phyloP scores from a whole-genome alignment of 371 early-diverging fungal species.

The Blakeslea trispora region DNA sequence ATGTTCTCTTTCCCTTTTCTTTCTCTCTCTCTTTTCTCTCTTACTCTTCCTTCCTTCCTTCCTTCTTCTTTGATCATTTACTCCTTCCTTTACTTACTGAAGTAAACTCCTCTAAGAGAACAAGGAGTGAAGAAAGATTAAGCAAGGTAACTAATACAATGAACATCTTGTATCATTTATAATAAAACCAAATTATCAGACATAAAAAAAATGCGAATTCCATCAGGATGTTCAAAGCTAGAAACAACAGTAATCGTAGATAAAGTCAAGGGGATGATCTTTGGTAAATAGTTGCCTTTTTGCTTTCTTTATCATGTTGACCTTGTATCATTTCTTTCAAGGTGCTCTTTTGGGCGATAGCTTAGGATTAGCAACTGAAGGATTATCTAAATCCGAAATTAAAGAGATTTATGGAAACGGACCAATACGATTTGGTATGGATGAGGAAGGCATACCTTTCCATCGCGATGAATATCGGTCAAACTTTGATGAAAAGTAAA shows the following conservation, averaged over 20 bases:
- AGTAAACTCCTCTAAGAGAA: constrained; percentile 3
- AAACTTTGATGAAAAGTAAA: constrained; percentile 50
- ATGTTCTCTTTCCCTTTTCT: constrained; percentile 3
- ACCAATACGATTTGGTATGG: constrained; percentile 61
- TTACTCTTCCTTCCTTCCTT: constrained; percentile 9
- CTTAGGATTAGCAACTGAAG: constrained; percentile 70
- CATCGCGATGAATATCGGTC: constrained; percentile 37
- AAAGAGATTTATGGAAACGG: constrained; percentile 54
- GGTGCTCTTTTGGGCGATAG: constrained; percentile 73
- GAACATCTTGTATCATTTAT: no score
- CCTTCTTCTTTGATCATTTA: constrained; percentile 14
- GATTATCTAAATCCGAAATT: constrained; percentile 53
- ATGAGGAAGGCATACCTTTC: constrained; percentile 45
- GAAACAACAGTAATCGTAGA: constrained; percentile 41
- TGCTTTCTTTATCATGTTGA: constrained; percentile 1
- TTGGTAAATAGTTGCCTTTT: constrained; percentile 35
- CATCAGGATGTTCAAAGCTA: constrained; percentile 49
- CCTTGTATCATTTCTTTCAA: constrained; percentile 16
- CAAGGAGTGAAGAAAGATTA: no score
- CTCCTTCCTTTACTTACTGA: constrained; percentile 1
- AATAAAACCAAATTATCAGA: no score
- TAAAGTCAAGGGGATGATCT: constrained; percentile 51
- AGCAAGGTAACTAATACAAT: neutral
- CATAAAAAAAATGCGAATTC: constrained; percentile 34
- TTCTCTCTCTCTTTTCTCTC: constrained; percentile 5